phyloP scores from a whole-genome alignment of 257 asterid genomes.

The Gentiana macrophylla region DNA sequence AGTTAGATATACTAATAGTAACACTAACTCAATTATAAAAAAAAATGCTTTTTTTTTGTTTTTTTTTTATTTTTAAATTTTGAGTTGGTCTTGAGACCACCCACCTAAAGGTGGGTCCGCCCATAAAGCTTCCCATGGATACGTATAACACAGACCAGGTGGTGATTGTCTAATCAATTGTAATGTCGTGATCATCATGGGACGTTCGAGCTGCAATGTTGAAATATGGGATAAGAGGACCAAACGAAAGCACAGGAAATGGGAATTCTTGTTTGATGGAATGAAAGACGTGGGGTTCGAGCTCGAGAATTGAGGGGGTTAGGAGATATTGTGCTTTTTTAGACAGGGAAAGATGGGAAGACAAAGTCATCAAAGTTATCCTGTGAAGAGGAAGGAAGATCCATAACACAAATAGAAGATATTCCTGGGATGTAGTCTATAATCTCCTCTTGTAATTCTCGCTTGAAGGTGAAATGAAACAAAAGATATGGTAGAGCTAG shows the following conservation, averaged over 20 bases:
- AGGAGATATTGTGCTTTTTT: slow-evolving; percentile 31
- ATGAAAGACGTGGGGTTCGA: slow-evolving; percentile 28
- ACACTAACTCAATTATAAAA: no score
- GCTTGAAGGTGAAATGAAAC: no score
- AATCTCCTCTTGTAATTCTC: slow-evolving; percentile 42
- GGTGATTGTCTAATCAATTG: slow-evolving; percentile 47
- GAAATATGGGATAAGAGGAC: slow-evolving; percentile 51
- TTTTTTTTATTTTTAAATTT: no score
- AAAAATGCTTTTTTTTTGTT: no score
- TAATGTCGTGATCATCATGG: slow-evolving; percentile 10
- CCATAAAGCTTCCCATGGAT: slow-evolving; percentile 56
- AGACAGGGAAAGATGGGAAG: not conserved
- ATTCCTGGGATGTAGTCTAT: slow-evolving; percentile 40
- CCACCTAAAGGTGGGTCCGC: no score
- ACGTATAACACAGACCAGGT: slow-evolving; percentile 42
- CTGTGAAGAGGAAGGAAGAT: slow-evolving; percentile 11
- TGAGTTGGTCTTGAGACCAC: no score
- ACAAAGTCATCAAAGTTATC: not conserved
- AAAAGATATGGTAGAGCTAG: no score
- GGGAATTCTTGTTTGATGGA: slow-evolving; percentile 32
- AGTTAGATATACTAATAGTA: no score
- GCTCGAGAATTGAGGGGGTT: no score
- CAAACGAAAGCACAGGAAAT: slow-evolving; percentile 42
- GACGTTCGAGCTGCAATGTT: slow-evolving; percentile 7
- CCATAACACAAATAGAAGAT: slow-evolving; percentile 30